phyloP scores from a whole-genome alignment of 306 rosid species.

The Vigna radiata region DNA sequence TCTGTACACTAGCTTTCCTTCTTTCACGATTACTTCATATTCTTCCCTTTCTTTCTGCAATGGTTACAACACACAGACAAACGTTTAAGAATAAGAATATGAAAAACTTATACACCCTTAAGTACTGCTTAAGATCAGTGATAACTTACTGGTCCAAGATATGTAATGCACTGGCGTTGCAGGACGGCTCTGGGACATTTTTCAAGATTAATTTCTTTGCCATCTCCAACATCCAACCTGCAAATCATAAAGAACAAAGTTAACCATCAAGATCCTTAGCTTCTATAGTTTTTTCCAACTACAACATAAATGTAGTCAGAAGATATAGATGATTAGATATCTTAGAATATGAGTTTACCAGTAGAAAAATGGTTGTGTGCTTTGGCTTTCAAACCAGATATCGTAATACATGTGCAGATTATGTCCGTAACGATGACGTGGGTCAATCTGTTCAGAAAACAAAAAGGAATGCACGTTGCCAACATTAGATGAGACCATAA shows the following conservation, averaged over 20 bases:
- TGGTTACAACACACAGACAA: slow-evolving; percentile 16
- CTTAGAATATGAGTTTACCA: slow-evolving; percentile 56
- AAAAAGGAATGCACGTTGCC: slow-evolving; percentile 17
- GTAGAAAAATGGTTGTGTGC: slow-evolving; percentile 94
- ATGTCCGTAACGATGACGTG: slow-evolving; percentile 98
- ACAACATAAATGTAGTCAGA: background rate
- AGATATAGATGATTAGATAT: background rate
- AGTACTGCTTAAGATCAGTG: background rate
- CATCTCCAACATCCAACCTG: slow-evolving; percentile 95
- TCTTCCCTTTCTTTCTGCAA: slow-evolving; percentile 87
- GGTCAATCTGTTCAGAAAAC: slow-evolving; percentile 77
- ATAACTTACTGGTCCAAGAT: slow-evolving; percentile 86
- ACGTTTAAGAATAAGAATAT: too few relatives aligned
- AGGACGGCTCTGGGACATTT: slow-evolving; percentile 74
- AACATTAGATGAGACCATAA: slow-evolving; percentile 25
- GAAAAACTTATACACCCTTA: too few relatives aligned
- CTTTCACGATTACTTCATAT: slow-evolving; percentile 75
- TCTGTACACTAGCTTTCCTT: slow-evolving; percentile 69
- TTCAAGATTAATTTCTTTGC: slow-evolving; percentile 79
- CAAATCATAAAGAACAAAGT: slow-evolving; percentile 28
- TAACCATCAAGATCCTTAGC: slow-evolving; percentile 20
- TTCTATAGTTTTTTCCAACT: background rate
- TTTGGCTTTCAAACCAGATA: slow-evolving; percentile 84
- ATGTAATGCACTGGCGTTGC: slow-evolving; percentile 82
- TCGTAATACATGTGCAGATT: slow-evolving; percentile 91